These are phyloP conservation scores for Talaromyces sp. DNA, from an alignment of 2,329 filamentous ascomycete species.

Conservation along the genomic window DNA sequence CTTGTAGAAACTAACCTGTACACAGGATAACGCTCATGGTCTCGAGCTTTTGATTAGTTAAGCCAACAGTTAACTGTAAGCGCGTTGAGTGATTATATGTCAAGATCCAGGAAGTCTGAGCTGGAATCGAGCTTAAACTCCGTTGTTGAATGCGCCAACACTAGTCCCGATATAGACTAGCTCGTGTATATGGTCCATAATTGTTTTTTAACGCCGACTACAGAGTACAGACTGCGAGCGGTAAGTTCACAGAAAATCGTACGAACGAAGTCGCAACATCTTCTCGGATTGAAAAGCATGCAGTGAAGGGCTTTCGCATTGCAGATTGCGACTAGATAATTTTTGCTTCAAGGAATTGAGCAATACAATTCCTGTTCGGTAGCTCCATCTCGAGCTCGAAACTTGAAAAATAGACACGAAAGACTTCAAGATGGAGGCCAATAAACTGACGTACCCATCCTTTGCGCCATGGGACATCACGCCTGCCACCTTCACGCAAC, in stretches of 20 bases:
- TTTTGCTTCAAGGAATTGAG: not conserved
- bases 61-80: not conserved
- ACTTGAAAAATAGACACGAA: not conserved
- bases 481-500: conserved; percentile 27
- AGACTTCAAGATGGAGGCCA: not conserved
- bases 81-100: not conserved
- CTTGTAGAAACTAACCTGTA: conserved; percentile 53
- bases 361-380: not conserved
- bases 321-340: not conserved
- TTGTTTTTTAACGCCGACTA: not conserved
- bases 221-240: not conserved
- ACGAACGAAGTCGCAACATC: not conserved
- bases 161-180: not conserved
- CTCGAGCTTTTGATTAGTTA: not conserved
- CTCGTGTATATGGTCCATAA: not conserved
- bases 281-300: not conserved
- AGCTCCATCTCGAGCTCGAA: not conserved
- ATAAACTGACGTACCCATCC: conserved; percentile 7
- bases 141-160: not conserved
- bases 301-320: not conserved
- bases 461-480: conserved; percentile 31
- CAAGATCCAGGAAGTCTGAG: not conserved
- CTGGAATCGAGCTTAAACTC: not conserved
- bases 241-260: not conserved
- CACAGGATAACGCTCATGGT: conserved; percentile 66